Evolutionary conservation across 2,329 filamentous ascomycete species (phyloP), one percentile per base, ranked within the genome.

Genomic region (Ascosphaera apis): DNA sequence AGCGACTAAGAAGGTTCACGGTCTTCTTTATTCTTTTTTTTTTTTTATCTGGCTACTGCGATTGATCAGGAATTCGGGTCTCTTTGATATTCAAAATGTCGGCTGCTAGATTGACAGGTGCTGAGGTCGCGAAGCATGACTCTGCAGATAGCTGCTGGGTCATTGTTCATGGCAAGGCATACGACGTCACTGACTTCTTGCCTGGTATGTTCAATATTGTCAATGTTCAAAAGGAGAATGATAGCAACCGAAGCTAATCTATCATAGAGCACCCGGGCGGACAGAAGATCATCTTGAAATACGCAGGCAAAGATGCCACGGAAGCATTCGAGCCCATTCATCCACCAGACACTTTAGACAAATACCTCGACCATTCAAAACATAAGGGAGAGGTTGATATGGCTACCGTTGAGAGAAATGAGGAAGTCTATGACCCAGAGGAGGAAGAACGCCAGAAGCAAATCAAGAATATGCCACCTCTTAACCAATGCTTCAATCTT

Each of bases 221-320:
- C n/a, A 33, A 27, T 35, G 9, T 15, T 19, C 35, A 47, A 41
- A 40, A 38, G 32, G 13, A 33, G n/a, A n/a, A n/a, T n/a, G n/a
- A n/a, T n/a, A n/a, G n/a, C n/a, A n/a, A n/a, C n/a, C n/a, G n/a
- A n/a, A n/a, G n/a, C n/a, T n/a, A n/a, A n/a, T n/a, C n/a, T n/a
- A 18, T 15, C 15, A 7, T 45, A 73, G 81, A 91, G 54, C 83
- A 92, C 50, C 84, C 84, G 16, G 84, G 84, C 41, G 84, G 81
- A 27, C 67, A 73, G 44, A 88, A 86, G 52, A 91, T 95, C 53
- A 95, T 98, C 49, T 68, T 98, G 44, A 92, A 92, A 61, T 92
- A 93, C 58, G 84, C 84, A 19, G 83, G 84, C 47, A 91, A 86
- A 64, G 84, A 93, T 63, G 83, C 83, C 28, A 91, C 83, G 25